Conservation (phyloP, 805 yeast species). For the Candida krabiensis region DNA sequence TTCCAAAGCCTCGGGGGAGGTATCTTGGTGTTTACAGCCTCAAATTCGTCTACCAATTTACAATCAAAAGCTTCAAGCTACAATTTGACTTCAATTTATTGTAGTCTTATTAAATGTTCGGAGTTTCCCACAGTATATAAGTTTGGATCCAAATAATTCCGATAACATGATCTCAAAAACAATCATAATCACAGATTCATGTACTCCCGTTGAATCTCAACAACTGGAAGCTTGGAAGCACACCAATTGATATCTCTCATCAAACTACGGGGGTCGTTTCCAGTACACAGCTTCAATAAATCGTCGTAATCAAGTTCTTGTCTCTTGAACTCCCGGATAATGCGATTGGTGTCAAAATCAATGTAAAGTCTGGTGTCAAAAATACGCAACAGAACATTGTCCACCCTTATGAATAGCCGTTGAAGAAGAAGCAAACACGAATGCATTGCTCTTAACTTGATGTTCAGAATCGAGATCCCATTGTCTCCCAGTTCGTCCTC, state of each 20-base stretch:
- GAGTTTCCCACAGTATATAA: too few relatives aligned
- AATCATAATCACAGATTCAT: slow-evolving; percentile 13
- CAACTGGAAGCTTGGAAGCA: slow-evolving; percentile 38
- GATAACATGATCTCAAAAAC: too few relatives aligned
- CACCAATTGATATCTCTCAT: slow-evolving; percentile 90
- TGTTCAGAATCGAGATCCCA: slow-evolving; percentile 77
- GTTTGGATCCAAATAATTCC: too few relatives aligned
- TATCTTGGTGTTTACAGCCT: too few relatives aligned
- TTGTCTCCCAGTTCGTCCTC: slow-evolving; percentile 98
- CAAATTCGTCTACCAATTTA: too few relatives aligned
- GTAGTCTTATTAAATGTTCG: too few relatives aligned
- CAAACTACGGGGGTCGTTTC: slow-evolving; percentile 66
- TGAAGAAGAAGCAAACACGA: slow-evolving; percentile 70
- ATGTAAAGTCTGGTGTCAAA: slow-evolving; percentile 83
- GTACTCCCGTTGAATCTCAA: slow-evolving; percentile 25
- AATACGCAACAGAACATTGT: slow-evolving; percentile 80
- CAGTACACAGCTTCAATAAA: slow-evolving; percentile 41
- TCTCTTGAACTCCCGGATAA: slow-evolving; percentile 76
- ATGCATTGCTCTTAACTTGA: slow-evolving; percentile 88
- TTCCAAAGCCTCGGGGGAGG: too few relatives aligned
- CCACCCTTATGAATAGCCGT: slow-evolving; percentile 84
- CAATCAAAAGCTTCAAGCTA: too few relatives aligned
- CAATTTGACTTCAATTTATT: too few relatives aligned
- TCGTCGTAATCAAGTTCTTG: slow-evolving; percentile 57
- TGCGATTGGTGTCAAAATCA: slow-evolving; percentile 63